A percentile compares a stretch with the other conserved stretches of the same genome.
Evolutionary conservation across 2,329 filamentous ascomycete genomes (phyloP).

Genomic region (Aspergillus pseudoviridinutans): DNA sequence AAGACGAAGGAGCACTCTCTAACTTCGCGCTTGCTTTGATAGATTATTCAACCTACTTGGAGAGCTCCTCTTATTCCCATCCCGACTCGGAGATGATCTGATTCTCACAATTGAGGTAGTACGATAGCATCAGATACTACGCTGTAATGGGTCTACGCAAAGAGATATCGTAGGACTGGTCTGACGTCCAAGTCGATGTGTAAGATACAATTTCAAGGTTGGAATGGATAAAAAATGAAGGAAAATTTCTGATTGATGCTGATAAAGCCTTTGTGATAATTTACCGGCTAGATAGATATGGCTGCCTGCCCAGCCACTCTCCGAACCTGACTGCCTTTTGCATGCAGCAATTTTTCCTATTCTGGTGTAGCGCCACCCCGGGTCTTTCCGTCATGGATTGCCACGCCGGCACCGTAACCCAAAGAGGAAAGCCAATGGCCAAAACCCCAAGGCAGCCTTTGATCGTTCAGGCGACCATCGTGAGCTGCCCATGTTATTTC

Average conservation of each 20-base stretch:
- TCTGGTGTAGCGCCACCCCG: conserved; percentile 12
- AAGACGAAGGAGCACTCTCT: background rate
- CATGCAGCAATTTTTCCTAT: background rate
- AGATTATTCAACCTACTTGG: background rate
- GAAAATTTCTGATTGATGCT: background rate
- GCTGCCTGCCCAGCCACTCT: no score
- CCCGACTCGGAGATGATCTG: background rate
- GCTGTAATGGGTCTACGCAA: no score
- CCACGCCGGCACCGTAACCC: conserved; percentile 6
- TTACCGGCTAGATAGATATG: no score
- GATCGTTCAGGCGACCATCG: background rate
- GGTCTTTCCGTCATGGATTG: conserved; percentile 17
- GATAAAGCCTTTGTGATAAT: background rate
- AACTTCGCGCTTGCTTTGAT: background rate
- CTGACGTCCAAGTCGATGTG: background rate
- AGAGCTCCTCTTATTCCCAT: background rate
- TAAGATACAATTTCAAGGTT: background rate
- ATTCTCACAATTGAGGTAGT: background rate
- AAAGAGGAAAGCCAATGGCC: background rate
- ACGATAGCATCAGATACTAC: background rate
- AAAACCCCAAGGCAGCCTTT: background rate
- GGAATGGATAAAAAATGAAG: background rate
- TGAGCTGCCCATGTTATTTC: background rate
- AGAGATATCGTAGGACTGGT: background rate
- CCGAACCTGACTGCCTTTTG: no score